Base-by-base conservation (phyloP, 106 monocot species). In the Iris macrosiphon region DNA sequence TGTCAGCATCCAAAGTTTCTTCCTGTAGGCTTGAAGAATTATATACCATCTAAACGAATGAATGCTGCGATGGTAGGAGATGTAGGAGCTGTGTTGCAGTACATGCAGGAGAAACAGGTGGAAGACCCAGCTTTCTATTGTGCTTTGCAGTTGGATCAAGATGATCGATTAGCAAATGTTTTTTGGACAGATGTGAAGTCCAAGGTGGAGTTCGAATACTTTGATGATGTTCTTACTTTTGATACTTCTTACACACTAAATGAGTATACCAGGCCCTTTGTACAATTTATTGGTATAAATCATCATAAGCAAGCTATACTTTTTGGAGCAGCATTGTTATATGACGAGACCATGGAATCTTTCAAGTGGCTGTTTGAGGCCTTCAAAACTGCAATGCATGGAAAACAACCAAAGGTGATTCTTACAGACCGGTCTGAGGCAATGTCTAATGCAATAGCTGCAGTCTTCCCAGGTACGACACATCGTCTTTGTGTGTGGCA, bases 101-200 rank as follows among this genome's bases (percentile, higher is more conserved):
- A 79, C 24, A 15, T 72, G 7, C 68, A 72, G 29, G 57, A 63
- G 24, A 69, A 57, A 30, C 41, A 62, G 31, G 12, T 35, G 9
- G 53, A 60, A 31, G 48, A 70, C 35, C 70, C 76, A 52, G 41
- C 61, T 6, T 76, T 70, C 45, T 70, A 60, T 37, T 70, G 55
- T 65, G 64, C 64, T n/a, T 12, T 76, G 27, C 70, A 52, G 27
- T 16, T 70, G 24, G 76, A 69, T 53, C 18, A 31, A 31, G 35
- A 65, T 33, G 68, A 68, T 34, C 31, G 41, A 35, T 9, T 75
- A 26, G 42, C 57, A 26, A 64, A 62, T 31, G 16, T 69, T 27
- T 75, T 75, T 28, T 75, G 75, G 75, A 46, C 68, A 14, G 76
- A 76, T 60, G 64, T 41, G 21, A 76, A 64, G 17, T 70, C 70